Base-by-base conservation (phyloP, 495 filamentous ascomycete genomes). In the Aspergillus coremiiformis region DNA sequence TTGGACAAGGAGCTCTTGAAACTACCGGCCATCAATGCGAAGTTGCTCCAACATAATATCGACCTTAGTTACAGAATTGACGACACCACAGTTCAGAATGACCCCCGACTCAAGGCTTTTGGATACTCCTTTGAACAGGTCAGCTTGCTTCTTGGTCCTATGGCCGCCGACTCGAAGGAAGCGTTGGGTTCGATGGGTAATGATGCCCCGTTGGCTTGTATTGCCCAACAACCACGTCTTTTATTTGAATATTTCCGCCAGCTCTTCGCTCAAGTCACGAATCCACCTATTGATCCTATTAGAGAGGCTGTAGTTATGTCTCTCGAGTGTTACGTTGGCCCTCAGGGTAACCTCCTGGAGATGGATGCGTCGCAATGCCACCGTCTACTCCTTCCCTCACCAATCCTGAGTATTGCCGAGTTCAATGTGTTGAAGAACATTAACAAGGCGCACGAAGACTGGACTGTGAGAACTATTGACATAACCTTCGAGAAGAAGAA, bases 161-260 rank as follows among this genome's bases (percentile, higher is more conserved):
- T 99, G 93, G 93, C 90, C 51, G 90, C 92, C 23, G 93, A 99
- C 58, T 95, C 95, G 43, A 99, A 99, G 74, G 93, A 99, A 70
- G 94, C 93, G n/a, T 79, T 99, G 23, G 93, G 93, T 29, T 99
- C 93, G 49, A 99, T 99, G 93, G 93, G 93, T 59, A 99, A 99
- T 66, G 93, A 99, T 77, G 89, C 90, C 33, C 93, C 93, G 14
- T 73, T 99, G 58, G 93, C 93, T 23, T 96, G 91, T 68, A 79
- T 99, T 56, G 86, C 93, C 24, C 79, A 84, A 44, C 86, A 93
- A 49, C 92, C 93, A 49, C 89, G 92, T 60, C 77, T 97, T 49
- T 81, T 97, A 35, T 95, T 89, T 66, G 93, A 99, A 68, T 99
- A 99, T 70, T 99, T 97, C 84, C 84, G 94, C 26, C 89, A 99